phyloP scores from a whole-genome alignment of 2,329 filamentous ascomycete species.

The Cladophialophora psammophila region DNA sequence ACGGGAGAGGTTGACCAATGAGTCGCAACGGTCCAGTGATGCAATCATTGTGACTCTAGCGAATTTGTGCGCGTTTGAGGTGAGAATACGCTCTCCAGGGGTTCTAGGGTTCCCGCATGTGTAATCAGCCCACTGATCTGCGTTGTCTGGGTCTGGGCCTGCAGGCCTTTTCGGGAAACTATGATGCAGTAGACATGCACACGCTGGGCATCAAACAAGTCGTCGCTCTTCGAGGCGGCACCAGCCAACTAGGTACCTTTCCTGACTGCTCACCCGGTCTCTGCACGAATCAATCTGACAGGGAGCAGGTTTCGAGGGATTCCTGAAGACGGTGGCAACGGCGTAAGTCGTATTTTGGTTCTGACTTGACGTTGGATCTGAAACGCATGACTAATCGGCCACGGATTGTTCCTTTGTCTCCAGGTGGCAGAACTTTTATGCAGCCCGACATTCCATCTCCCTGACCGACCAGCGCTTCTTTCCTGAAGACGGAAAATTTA shows the following conservation, averaged over 20 bases:
- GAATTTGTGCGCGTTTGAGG: conserved; percentile 27
- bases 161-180: conserved; percentile 29
- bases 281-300: conserved; percentile 1
- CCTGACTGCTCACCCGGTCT: neutral
- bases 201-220: conserved; percentile 29
- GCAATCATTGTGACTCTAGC: conserved; percentile 26
- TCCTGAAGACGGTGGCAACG: conserved; percentile 22
- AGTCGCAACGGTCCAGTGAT: conserved; percentile 24
- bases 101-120: neutral
- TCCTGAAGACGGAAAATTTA: conserved; percentile 24
- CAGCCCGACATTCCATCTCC: conserved; percentile 20
- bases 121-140: neutral
- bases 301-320: conserved; percentile 28
- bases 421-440: conserved; percentile 32
- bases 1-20: conserved; percentile 24
- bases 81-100: conserved; percentile 9
- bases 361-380: conserved; percentile 13
- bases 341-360: conserved; percentile 24
- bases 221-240: conserved; percentile 23
- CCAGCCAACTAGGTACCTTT: conserved; percentile 21
- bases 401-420: neutral
- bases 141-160: neutral
- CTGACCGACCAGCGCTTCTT: conserved; percentile 17
- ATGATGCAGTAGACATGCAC: conserved; percentile 31
- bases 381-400: conserved; percentile 24